phyloP scores from a whole-genome alignment of 2,329 filamentous ascomycete genomes.

The Nemania sp. region DNA sequence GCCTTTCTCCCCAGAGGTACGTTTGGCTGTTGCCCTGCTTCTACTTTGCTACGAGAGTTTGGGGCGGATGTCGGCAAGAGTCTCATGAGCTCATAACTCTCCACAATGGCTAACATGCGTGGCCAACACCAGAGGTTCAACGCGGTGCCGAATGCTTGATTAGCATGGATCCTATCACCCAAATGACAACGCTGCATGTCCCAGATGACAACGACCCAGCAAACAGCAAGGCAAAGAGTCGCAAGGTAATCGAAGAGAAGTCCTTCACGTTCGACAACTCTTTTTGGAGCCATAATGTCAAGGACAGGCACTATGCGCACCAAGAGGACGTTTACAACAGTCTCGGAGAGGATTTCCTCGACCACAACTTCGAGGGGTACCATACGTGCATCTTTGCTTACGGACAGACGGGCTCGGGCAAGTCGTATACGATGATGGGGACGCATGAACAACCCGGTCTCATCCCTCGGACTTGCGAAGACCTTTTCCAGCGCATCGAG shows the following conservation, averaged over 20 bases:
- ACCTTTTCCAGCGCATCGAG: constrained; percentile 92
- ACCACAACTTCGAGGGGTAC: constrained; percentile 99
- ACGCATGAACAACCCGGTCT: constrained; percentile 81
- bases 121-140: constrained; percentile 69
- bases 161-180: constrained; percentile 84
- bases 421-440: constrained; percentile 99
- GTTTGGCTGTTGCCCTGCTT: constrained; percentile 24
- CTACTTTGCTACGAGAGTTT: too few species aligned
- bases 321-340: constrained; percentile 95
- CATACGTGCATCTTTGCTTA: constrained; percentile 99
- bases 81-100: constrained; percentile 15
- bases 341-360: constrained; percentile 93
- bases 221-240: constrained; percentile 64
- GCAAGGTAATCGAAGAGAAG: constrained; percentile 84
- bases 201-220: constrained; percentile 62
- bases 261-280: constrained; percentile 96
- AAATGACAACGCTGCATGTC: constrained; percentile 79
- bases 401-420: constrained; percentile 95
- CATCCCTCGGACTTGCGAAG: constrained; percentile 93
- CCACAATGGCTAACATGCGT: constrained; percentile 8
- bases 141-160: constrained; percentile 84
- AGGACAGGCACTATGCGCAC: constrained; percentile 83
- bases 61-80: not conserved
- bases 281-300: constrained; percentile 89
- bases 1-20: constrained; percentile 79